phyloP scores from a whole-genome alignment of 148 eudicot genomes.

The Rhododendron vialii region DNA sequence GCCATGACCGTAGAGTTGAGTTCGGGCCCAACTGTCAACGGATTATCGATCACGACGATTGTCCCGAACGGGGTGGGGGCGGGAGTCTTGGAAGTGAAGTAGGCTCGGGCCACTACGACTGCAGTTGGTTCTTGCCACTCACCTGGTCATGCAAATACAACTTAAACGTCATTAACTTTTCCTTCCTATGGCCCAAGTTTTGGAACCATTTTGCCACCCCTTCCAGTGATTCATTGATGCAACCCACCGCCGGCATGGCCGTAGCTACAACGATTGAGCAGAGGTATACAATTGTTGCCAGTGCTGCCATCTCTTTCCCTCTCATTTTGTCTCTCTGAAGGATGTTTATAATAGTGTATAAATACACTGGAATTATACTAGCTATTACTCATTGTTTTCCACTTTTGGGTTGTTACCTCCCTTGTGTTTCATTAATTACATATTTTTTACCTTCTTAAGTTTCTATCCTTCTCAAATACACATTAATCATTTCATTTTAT shows the following conservation, averaged over 20 bases:
- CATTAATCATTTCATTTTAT: too few relatives aligned
- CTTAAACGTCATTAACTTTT: conserved; percentile 25
- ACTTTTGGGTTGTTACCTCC: background rate
- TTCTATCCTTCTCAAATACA: too few relatives aligned
- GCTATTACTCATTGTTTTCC: background rate
- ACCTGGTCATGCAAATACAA: conserved; percentile 28
- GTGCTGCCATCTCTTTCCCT: conserved; percentile 9
- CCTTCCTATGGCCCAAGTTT: conserved; percentile 1
- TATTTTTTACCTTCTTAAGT: too few relatives aligned
- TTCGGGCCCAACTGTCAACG: too few relatives aligned
- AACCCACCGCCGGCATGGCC: background rate
- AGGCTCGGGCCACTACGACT: too few relatives aligned
- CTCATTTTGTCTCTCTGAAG: too few relatives aligned
- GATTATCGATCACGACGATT: too few relatives aligned
- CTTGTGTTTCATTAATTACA: too few relatives aligned
- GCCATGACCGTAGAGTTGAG: background rate
- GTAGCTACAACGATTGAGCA: conserved; percentile 2
- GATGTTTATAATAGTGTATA: background rate
- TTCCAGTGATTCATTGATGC: background rate
- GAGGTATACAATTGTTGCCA: background rate
- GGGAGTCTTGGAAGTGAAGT: too few relatives aligned
- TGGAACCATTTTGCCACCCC: conserved; percentile 24
- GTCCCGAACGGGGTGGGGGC: too few relatives aligned
- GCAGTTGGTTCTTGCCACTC: conserved; percentile 14
- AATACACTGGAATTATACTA: background rate